phyloP scores from a whole-genome alignment of 2,329 filamentous ascomycete genomes.

The Cucurbitaria berberidis region DNA sequence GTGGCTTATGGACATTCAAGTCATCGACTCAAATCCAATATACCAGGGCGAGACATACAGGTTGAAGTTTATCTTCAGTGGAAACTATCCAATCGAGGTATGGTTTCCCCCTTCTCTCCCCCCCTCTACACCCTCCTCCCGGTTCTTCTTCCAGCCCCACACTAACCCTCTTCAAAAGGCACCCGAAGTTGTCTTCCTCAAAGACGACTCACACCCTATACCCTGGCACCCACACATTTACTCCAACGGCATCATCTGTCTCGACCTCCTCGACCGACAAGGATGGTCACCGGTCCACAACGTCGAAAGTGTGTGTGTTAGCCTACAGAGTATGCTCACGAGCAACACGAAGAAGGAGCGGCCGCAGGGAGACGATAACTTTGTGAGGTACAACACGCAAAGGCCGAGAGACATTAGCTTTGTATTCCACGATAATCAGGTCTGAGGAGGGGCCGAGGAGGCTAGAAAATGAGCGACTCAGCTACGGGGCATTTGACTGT shows the following conservation, averaged over 20 bases:
- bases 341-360: slow-evolving; percentile 92
- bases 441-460: slow-evolving; percentile 38
- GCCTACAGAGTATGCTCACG: slow-evolving; percentile 96
- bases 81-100: slow-evolving; percentile 81
- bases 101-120: background rate
- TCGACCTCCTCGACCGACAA: slow-evolving; percentile 84
- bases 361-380: slow-evolving; percentile 87
- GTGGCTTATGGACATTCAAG: slow-evolving; percentile 91
- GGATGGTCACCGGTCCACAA: slow-evolving; percentile 98
- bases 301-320: slow-evolving; percentile 96
- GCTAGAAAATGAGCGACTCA: no score
- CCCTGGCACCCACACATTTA: slow-evolving; percentile 98
- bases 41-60: slow-evolving; percentile 82
- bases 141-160: background rate
- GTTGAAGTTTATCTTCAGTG: slow-evolving; percentile 84
- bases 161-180: slow-evolving; percentile 62
- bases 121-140: background rate
- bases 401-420: slow-evolving; percentile 91
- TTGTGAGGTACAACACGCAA: slow-evolving; percentile 79
- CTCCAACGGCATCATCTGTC: slow-evolving; percentile 97
- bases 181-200: slow-evolving; percentile 89
- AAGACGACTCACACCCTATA: slow-evolving; percentile 66
- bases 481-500: no score
- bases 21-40: slow-evolving; percentile 88
- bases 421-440: slow-evolving; percentile 85